These are phyloP conservation scores for Blastobotrys proliferans DNA, from an alignment of 1,139 yeast genomes.

Conservation along the genomic window DNA sequence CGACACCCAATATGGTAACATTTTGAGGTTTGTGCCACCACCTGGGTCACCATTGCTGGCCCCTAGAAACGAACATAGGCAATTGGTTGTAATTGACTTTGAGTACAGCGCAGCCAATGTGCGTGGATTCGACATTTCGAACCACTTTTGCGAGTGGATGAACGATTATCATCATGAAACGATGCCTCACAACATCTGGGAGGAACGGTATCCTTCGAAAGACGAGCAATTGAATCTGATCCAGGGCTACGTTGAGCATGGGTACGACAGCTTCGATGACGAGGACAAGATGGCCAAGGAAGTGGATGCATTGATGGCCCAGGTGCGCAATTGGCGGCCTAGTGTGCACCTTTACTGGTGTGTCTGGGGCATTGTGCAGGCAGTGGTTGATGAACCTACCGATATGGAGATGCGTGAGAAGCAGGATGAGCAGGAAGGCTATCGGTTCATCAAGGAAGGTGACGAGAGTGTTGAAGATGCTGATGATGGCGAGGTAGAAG, in stretches of 20 bases:
- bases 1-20: slow-evolving; percentile 94
- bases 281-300: slow-evolving; percentile 46
- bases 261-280: slow-evolving; percentile 32
- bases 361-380: slow-evolving; percentile 85
- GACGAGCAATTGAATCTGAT: slow-evolving; percentile 68
- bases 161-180: slow-evolving; percentile 74
- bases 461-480: slow-evolving; percentile 6
- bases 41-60: slow-evolving; percentile 40
- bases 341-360: slow-evolving; percentile 80
- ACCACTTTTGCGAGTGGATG: slow-evolving; percentile 96
- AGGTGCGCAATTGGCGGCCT: slow-evolving; percentile 74
- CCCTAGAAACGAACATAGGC: slow-evolving; percentile 55
- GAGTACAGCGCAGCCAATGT: slow-evolving; percentile 94
- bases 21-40: slow-evolving; percentile 44
- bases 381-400: slow-evolving; percentile 32
- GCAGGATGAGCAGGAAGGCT: slow-evolving; percentile 27
- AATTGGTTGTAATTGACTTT: slow-evolving; percentile 88
- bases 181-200: slow-evolving; percentile 54
- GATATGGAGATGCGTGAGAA: slow-evolving; percentile 26
- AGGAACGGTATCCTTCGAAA: slow-evolving; percentile 57
- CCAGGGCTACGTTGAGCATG: slow-evolving; percentile 61
- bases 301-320: slow-evolving; percentile 56
- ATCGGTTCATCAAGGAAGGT: slow-evolving; percentile 21
- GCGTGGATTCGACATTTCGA: slow-evolving; percentile 85
- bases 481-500: slow-evolving; percentile 16